Evolutionary conservation across 2,329 filamentous ascomycete species (phyloP), one percentile per base, ranked within the genome.

Genomic region (Triangularia verruculosa): DNA sequence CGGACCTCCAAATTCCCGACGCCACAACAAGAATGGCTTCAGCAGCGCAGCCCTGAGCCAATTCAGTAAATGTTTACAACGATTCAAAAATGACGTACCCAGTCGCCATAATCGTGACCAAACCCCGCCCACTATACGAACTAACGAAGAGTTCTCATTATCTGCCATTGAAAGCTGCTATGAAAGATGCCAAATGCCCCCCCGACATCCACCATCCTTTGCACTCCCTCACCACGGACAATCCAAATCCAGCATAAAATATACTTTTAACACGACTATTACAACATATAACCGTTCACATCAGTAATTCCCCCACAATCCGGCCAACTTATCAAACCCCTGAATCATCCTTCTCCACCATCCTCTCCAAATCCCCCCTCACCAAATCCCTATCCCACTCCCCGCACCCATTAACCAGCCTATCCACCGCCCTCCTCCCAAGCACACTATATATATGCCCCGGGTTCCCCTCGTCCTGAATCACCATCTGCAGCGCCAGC

Each of bases 401-500:
- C 12, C 34, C 39, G 27, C 61, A 62, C 0, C 61, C 61, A 4
- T 27, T 5, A 0, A n/a, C 13, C 7, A 62, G 22, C n/a, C 20
- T 27, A 3, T 52, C 20, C 25, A 53, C 5, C 25, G 22, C 28
- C 4, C 15, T 27, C 9, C 15, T 25, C 1, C 20, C 55, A 1
- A 62, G 4, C 15, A 52, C 22, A 1, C 27, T 13, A 30, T 47
- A 12, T 11, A 59, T 53, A 25, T 27, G 3, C 2, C 47, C 17
- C 9, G 25, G 22, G 11, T 12, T 4, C 39, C 55, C 30, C 39
- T n/a, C 30, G 1, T 59, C 61, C 30, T 62, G 34, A 1, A 62
- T 24, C n/a, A 59, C 15, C 61, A 64, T 62, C 47, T 64, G 54
- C 43, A 64, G 32, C 20, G 59, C 63, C 54, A 64, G 6, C n/a